Base-by-base conservation (phyloP, 2,329 filamentous ascomycete genomes). In the Sporothrix phasma region DNA sequence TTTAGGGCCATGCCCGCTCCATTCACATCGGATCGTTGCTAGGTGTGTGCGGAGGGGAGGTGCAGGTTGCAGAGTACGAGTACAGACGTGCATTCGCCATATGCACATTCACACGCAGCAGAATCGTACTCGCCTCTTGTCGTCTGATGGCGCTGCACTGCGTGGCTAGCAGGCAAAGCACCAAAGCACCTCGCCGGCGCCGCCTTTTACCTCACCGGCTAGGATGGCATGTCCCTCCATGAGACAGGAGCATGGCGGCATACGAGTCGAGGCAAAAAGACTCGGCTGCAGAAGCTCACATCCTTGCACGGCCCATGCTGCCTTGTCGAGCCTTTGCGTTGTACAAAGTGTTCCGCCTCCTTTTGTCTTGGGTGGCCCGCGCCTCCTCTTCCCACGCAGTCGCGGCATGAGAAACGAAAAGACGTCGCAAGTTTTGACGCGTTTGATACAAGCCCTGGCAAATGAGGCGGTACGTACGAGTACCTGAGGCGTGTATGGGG, bases 361-460 rank as follows among this genome's bases (percentile, higher is more conserved):
- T 10, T 7, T 41, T 34, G n/a, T n/a, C n/a, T n/a, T n/a, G n/a
- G n/a, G n/a, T n/a, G n/a, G n/a, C n/a, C n/a, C n/a, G n/a, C n/a
- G n/a, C 29, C 7, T 15, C 19, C 49, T 53, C 7, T 34, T 31
- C 19, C 51, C 19, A 22, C n/a, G n/a, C 34, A 37, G 37, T 13
- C 54, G 17, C 34, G 37, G 54, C 54, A 58, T 43, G 24, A 29
- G 24, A 13, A 43, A 41, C 22, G 43, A n/a, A 22, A 56, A 43
- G 29, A 43, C 5, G 41, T 46, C 41, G 56, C 56, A 34, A 46
- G 41, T 29, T 58, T 60, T 60, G 56, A 60, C 56, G 56, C 56
- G 56, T 60, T 59, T 46, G 26, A 34, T 60, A 37, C 13, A 22
- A 46, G 39, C 3, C 39, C 17, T 46, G 41, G 22, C 13, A 24